Percentiles rank a stretch among this genome's conserved stretches.
These are phyloP conservation scores for Przewalskia tangutica DNA, from an alignment of 257 asterid genomes.

Conservation along the genomic window DNA sequence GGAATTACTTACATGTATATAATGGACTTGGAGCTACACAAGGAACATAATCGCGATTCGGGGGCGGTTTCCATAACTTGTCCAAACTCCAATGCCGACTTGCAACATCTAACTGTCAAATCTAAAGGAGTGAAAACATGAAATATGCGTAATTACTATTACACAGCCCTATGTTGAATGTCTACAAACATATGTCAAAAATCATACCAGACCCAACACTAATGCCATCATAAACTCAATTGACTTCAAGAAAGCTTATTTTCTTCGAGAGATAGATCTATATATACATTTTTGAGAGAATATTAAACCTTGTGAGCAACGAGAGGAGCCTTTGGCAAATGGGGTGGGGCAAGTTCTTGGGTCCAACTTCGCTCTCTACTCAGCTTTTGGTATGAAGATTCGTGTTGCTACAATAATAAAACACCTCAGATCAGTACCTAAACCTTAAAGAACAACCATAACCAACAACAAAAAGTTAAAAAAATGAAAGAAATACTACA, in stretches of 20 bases:
- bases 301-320: conserved; percentile 48
- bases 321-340: conserved; percentile 35
- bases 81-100: conserved; percentile 28
- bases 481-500: neutral
- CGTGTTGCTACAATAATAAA: conserved; percentile 58
- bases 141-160: conserved; percentile 36
- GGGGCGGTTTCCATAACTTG: conserved; percentile 81
- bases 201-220: neutral
- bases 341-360: conserved; percentile 44
- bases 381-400: conserved; percentile 46
- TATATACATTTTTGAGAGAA: neutral
- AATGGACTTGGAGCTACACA: conserved; percentile 55
- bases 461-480: neutral
- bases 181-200: conserved; percentile 10
- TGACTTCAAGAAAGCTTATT: neutral
- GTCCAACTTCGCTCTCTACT: conserved; percentile 46
- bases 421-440: conserved; percentile 18
- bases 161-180: neutral
- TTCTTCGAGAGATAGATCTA: neutral
- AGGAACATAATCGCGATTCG: conserved; percentile 67
- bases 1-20: conserved; percentile 49
- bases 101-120: conserved; percentile 64
- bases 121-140: conserved; percentile 76
- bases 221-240: conserved; percentile 3
- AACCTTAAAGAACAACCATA: conserved; percentile 2